phyloP scores from a whole-genome alignment of 1,139 yeast genomes.

The Geotrichum siamense region DNA sequence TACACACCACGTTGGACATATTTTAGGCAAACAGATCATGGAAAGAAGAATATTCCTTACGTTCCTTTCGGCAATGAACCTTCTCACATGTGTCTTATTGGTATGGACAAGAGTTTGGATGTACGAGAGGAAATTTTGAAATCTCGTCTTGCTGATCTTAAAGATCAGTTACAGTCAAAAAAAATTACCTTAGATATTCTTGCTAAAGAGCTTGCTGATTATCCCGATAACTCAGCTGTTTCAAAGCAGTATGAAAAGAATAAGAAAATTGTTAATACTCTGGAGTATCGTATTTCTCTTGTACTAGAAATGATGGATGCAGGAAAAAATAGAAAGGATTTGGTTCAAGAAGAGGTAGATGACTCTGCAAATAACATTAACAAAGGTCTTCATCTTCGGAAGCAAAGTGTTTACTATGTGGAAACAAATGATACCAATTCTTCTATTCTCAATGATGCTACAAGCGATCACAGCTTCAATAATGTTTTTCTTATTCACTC shows the following conservation, averaged over 20 bases:
- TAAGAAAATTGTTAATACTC: constrained; percentile 34
- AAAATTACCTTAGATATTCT: constrained; percentile 35
- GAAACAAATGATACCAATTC: background rate
- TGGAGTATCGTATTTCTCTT: constrained; percentile 30
- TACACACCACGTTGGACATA: constrained; percentile 72
- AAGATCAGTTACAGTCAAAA: constrained; percentile 40
- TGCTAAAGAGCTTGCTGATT: constrained; percentile 24
- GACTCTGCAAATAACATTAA: constrained; percentile 15
- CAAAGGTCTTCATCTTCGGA: constrained; percentile 15
- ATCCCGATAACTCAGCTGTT: constrained; percentile 25
- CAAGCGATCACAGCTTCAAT: constrained; percentile 45
- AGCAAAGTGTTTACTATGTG: constrained; percentile 11
- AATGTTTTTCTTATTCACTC: constrained; percentile 77
- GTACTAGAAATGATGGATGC: constrained; percentile 8
- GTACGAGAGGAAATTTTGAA: constrained; percentile 31
- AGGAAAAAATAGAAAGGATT: constrained; percentile 3
- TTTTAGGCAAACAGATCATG: constrained; percentile 51
- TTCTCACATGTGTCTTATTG: constrained; percentile 63
- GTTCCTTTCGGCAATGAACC: constrained; percentile 60
- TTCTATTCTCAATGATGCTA: constrained; percentile 21
- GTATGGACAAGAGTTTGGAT: constrained; percentile 34
- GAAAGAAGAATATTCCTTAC: constrained; percentile 31
- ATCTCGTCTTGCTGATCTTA: constrained; percentile 37
- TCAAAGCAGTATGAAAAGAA: constrained; percentile 29
- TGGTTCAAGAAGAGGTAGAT: constrained; percentile 14